Evolutionary conservation across 108 stramenopile species (phyloP).

Genomic region (Conticribra guillardii): DNA sequence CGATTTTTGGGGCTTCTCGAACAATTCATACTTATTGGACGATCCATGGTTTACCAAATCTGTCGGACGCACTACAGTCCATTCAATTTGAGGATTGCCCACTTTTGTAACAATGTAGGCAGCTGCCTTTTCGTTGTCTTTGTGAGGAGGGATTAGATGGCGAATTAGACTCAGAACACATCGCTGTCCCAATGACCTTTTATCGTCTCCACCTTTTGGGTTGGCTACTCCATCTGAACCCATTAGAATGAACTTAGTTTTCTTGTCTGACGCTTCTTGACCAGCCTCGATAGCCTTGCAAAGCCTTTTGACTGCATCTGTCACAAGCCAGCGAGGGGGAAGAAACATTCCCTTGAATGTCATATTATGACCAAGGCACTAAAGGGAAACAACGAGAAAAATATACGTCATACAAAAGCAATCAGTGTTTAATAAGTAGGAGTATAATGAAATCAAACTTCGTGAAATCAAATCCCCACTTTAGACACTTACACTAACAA

Average conservation of each 20-base stretch:
- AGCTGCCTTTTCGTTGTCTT: slow-evolving; percentile 68
- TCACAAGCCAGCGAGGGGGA: slow-evolving; percentile 35
- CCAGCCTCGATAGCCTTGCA: slow-evolving; percentile 29
- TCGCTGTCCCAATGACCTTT: slow-evolving; percentile 41
- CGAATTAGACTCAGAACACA: slow-evolving; percentile 37
- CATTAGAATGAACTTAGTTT: slow-evolving; percentile 63
- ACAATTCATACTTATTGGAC: slow-evolving; percentile 39
- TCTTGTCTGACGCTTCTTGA: slow-evolving; percentile 2
- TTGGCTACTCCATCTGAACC: slow-evolving; percentile 63
- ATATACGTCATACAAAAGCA: too few species aligned
- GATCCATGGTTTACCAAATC: slow-evolving; percentile 51
- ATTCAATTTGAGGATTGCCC: slow-evolving; percentile 32
- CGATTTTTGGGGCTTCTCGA: slow-evolving; percentile 16
- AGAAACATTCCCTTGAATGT: slow-evolving; percentile 46
- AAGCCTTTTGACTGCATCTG: slow-evolving; percentile 27
- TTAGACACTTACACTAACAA: slow-evolving; percentile 40
- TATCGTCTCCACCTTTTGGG: slow-evolving; percentile 46
- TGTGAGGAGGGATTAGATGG: slow-evolving; percentile 60
- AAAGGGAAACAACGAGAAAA: too few species aligned
- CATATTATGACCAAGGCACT: slow-evolving; percentile 54
- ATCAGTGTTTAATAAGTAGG: neutral
- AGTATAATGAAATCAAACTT: neutral
- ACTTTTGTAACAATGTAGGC: slow-evolving; percentile 33
- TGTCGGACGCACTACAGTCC: slow-evolving; percentile 63
- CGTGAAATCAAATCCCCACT: too few species aligned